These are phyloP conservation scores for Trametes versicolor DNA, from an alignment of 1,284 basidiomycete genomes.

Conservation along the genomic window DNA sequence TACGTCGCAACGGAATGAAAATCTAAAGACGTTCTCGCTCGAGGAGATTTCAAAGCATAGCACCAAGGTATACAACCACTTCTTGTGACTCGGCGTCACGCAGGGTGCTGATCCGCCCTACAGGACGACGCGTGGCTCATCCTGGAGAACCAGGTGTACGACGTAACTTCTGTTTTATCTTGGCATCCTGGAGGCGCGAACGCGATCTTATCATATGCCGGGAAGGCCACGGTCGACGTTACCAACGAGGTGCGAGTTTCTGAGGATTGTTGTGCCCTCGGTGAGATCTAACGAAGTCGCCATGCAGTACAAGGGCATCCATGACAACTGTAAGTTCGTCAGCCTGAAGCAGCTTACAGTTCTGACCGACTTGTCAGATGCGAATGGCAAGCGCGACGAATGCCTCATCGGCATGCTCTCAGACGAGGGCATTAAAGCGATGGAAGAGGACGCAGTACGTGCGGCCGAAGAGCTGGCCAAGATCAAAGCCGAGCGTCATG, in stretches of 20 bases:
- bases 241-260: slow-evolving; percentile 33
- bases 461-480: slow-evolving; percentile 33
- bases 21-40: slow-evolving; percentile 28
- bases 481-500: slow-evolving; percentile 35
- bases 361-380: slow-evolving; percentile 15
- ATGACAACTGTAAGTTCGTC: slow-evolving; percentile 33
- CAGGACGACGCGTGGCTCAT: slow-evolving; percentile 41
- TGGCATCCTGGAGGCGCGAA: slow-evolving; percentile 38
- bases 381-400: slow-evolving; percentile 35
- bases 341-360: not conserved
- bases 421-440: slow-evolving; percentile 32
- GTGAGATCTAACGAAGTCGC: not conserved
- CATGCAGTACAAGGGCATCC: slow-evolving; percentile 37
- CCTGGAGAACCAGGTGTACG: slow-evolving; percentile 40
- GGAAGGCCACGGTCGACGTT: slow-evolving; percentile 37
- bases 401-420: slow-evolving; percentile 37
- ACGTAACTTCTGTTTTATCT: slow-evolving; percentile 36
- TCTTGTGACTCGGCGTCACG: not conserved
- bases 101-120: not conserved
- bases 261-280: not conserved
- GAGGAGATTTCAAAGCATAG: slow-evolving; percentile 39
- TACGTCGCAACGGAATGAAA: not conserved
- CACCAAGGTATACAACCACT: slow-evolving; percentile 24
- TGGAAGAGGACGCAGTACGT: slow-evolving; percentile 37
- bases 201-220: slow-evolving; percentile 35